Percentiles rank a stretch among this genome's conserved stretches.
These are phyloP conservation scores for Ceratobasidium sp. DNA, from an alignment of 1,284 basidiomycete genomes.

Conservation along the genomic window DNA sequence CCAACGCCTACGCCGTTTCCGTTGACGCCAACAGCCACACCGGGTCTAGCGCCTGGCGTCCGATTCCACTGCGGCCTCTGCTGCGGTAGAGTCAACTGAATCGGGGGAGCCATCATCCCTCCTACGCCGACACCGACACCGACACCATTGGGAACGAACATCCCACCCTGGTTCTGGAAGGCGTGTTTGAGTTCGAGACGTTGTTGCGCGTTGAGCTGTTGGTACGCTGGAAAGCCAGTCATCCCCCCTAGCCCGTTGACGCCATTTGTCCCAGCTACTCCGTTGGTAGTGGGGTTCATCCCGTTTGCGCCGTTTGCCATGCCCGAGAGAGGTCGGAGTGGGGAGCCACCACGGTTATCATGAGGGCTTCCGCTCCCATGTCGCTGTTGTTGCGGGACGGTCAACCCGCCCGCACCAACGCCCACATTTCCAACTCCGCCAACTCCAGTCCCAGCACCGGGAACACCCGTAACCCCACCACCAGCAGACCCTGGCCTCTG, in stretches of 20 bases:
- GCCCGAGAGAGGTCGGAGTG: conserved; percentile 26
- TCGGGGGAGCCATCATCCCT: conserved; percentile 31
- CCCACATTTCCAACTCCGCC: not conserved
- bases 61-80: conserved; percentile 35
- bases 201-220: conserved; percentile 28
- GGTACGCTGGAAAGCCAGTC: conserved; percentile 3
- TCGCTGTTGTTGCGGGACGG: conserved; percentile 24
- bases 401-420: conserved; percentile 6
- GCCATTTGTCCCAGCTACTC: conserved; percentile 22
- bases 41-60: not conserved
- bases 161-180: conserved; percentile 26
- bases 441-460: not conserved
- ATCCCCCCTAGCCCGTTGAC: conserved; percentile 6
- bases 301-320: conserved; percentile 30
- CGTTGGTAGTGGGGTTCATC: conserved; percentile 3
- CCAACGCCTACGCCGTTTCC: too few relatives aligned
- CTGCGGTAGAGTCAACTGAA: conserved; percentile 32
- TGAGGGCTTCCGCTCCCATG: conserved; percentile 27
- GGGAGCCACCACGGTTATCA: conserved; percentile 37
- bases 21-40: not conserved
- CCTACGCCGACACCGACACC: too few relatives aligned
- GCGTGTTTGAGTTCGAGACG: conserved; percentile 33
- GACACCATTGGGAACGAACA: conserved; percentile 28
- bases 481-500: conserved; percentile 22
- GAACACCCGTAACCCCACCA: not conserved